These are phyloP conservation scores for Annulohypoxylon nitens DNA, from an alignment of 495 filamentous ascomycete genomes.

Conservation along the genomic window DNA sequence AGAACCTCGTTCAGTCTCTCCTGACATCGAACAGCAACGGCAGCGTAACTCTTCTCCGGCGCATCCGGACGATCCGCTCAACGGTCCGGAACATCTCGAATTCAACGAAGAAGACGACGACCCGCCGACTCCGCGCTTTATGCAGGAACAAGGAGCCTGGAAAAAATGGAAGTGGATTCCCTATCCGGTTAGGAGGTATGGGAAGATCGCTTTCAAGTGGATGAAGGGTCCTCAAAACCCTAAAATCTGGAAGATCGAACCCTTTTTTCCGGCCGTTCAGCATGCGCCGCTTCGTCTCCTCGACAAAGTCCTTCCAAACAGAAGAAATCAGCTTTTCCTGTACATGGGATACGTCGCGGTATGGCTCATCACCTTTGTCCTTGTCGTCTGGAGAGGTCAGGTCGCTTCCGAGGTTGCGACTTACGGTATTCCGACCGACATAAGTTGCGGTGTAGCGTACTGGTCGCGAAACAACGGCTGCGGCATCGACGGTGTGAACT, in stretches of 20 bases:
- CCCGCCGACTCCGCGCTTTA: conserved; percentile 55
- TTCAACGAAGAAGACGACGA: conserved; percentile 47
- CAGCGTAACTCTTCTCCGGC: conserved; percentile 31
- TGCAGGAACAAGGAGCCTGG: conserved; percentile 54
- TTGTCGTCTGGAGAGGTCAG: conserved; percentile 74
- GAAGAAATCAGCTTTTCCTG: conserved; percentile 68
- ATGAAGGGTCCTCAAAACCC: conserved; percentile 77
- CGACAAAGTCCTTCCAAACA: conserved; percentile 72
- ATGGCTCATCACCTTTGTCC: conserved; percentile 80
- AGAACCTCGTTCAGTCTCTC: conserved; percentile 38
- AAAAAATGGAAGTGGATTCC: conserved; percentile 62
- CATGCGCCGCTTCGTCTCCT: conserved; percentile 74
- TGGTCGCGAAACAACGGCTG: conserved; percentile 80
- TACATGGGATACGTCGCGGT: conserved; percentile 71
- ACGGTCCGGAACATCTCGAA: conserved; percentile 36
- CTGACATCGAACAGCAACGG: conserved; percentile 50
- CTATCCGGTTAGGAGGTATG: conserved; percentile 58
- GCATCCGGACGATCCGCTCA: conserved; percentile 44
- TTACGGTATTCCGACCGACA: conserved; percentile 73
- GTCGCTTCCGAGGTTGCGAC: conserved; percentile 75
- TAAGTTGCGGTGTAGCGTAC: conserved; percentile 74
- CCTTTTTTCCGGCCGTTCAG: conserved; percentile 77
- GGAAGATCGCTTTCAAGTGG: conserved; percentile 68
- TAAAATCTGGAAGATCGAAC: conserved; percentile 72
- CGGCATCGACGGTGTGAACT: conserved; percentile 82